Evolutionary conservation across 306 rosid species (phyloP), one percentile per base, ranked within the genome.

Genomic region (Fragaria ananassa): DNA sequence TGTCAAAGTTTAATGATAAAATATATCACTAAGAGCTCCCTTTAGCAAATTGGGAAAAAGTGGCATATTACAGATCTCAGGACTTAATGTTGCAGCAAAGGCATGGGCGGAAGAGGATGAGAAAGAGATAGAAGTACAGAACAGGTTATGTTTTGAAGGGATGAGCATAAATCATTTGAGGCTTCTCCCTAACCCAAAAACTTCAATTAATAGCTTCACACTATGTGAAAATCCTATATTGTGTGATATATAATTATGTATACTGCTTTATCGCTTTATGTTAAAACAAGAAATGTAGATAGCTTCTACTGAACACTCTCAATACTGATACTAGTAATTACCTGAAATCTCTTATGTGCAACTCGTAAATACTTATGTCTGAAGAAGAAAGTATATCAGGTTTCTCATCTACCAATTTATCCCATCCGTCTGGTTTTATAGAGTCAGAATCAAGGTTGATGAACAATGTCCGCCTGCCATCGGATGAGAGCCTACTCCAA

Each of bases 321-420:
- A 56, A 65, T 23, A 58, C 12, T 44, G 73, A 68, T 70, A 72
- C 56, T 54, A 61, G 71, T 61, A 45, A 56, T 63, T 82, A 90
- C 98, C 98, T 95, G 84, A 95, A 95, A 83, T 95, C 98, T 81
- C 96, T 88, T 80, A 90, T 81, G 79, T 95, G 97, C 88, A 90
- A 74, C 87, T 95, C 97, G 82, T 92, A 92, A 79, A 95, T 84
- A 81, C 98, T 95, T 79, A 85, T 90, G 85, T 95, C 97, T 17
- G 97, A 82, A 81, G 88, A 88, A 80, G 90, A 89, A 75, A 62
- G 81, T 68, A 92, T 6, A 68, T 73, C 60, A n/a, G 87, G 93
- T 82, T 95, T 95, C 82, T 90, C 91, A 78, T 85, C 71, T 18
- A 86, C 89, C 84, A 90, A 85, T 76, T 79, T 80, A 74, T 89